Conservation (phyloP, 2,329 filamentous ascomycete genomes). For the Teratosphaeria nubilosa region DNA sequence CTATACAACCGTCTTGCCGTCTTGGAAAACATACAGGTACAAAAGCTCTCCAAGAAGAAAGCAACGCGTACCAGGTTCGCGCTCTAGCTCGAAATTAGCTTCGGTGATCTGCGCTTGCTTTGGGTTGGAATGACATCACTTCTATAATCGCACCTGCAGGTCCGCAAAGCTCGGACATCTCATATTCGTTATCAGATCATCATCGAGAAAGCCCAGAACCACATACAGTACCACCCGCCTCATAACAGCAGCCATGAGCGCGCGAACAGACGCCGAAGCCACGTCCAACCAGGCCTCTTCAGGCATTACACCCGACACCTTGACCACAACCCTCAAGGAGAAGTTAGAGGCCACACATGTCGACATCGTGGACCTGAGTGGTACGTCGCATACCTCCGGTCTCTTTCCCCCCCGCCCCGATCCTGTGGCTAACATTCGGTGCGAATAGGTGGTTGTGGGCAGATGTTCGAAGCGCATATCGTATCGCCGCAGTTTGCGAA, state of each 20-base stretch:
- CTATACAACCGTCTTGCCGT: constrained; percentile 26
- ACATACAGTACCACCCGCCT: no score
- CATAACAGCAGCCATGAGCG: constrained; percentile 30
- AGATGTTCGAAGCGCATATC: constrained; percentile 60
- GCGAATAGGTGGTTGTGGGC: constrained; percentile 55
- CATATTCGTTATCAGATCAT: background rate
- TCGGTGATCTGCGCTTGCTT: background rate
- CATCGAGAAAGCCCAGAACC: background rate
- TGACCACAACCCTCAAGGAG: constrained; percentile 59
- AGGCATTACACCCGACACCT: constrained; percentile 60
- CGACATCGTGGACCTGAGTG: constrained; percentile 84
- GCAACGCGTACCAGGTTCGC: background rate
- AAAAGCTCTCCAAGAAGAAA: background rate
- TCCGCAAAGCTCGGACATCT: background rate
- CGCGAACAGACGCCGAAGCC: constrained; percentile 32
- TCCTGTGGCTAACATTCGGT: no score
- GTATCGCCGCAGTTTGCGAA: constrained; percentile 45
- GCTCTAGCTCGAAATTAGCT: background rate
- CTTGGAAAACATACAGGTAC: constrained; percentile 20
- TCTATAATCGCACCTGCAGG: background rate
- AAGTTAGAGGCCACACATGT: constrained; percentile 68
- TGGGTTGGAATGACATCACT: background rate
- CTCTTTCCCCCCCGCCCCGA: no score
- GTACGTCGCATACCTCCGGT: constrained; percentile 39
- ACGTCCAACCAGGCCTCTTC: constrained; percentile 39